Evolutionary conservation across 2,329 filamentous ascomycete genomes (phyloP), one percentile per base, ranked within the genome.

Genomic region (Aspergillus hiratsukae): DNA sequence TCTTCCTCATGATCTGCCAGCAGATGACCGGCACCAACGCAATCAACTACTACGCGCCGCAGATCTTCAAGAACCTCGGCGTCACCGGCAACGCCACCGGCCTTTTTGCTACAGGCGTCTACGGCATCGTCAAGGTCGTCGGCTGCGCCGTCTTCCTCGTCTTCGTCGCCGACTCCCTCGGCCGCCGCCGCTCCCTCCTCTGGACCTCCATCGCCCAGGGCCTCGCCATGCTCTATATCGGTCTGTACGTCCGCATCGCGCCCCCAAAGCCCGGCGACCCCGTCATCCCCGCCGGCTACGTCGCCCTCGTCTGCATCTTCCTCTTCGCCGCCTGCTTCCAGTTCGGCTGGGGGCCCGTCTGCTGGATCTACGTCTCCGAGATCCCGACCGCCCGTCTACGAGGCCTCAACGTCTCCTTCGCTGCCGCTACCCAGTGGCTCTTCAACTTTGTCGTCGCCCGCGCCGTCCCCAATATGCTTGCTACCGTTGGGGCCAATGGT

Each of bases 391-490:
- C 85, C 0, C 78, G 87, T 35, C 77, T 90, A 7, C 77, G 87
- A 54, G 83, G 83, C 19, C 74, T 87, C 61, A 89, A 89, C 65
- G 87, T 90, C 6, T 81, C 86, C 1, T 77, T 90, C 49, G 87
- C 81, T 0, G 86, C 87, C 0, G 84, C 83, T 1, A 88, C 84
- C 0, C 86, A 90, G 65, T 89, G 87, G 87, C 71, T 90, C 4
- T 89, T 90, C 72, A 90, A 90, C 68, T 88, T 90, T 58, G 82
- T 89, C 9, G 84, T 90, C 55, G 87, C 87, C 1, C 76, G 85
- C 56, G 84, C 85, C 35, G 85, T 87, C 3, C 83, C 87, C 1
- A 84, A 82, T 49, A 89, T 90, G 87, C 78, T 89, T 65, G 78
- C 78, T 9, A 83, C 78, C 0, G 77, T 81, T 52, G 81, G 80